Conservation (phyloP, 192 early-diverging fungal genomes). For the Podochytrium sp. region DNA sequence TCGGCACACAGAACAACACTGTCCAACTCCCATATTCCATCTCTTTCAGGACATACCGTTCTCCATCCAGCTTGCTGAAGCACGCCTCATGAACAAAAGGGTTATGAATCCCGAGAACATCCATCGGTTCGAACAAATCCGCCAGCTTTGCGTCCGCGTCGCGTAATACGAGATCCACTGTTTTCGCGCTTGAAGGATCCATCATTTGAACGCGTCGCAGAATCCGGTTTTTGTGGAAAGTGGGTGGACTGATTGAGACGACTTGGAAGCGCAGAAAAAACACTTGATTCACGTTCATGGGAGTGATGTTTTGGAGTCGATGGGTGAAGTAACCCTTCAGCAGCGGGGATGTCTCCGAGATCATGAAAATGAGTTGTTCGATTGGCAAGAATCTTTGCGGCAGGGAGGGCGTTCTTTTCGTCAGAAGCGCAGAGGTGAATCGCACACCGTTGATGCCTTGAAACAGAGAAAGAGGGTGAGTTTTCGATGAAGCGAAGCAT, state of each 20-base stretch:
- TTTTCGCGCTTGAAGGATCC: background rate
- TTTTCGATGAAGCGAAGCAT: no score
- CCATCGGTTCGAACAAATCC: constrained; percentile 3
- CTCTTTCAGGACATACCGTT: background rate
- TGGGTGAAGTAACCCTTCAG: background rate
- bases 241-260: background rate
- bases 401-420: background rate
- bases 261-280: background rate
- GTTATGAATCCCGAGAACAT: constrained; percentile 3
- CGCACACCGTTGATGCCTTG: background rate
- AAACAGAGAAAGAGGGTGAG: background rate
- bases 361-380: background rate
- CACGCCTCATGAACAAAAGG: constrained; percentile 6
- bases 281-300: background rate
- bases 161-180: background rate
- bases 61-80: background rate
- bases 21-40: constrained; percentile 10
- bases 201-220: background rate
- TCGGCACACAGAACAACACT: background rate
- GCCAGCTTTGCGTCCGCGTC: background rate
- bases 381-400: constrained; percentile 1
- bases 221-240: background rate
- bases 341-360: background rate
- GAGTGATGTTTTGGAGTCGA: background rate
- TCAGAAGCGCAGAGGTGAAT: constrained; percentile 3